Conservation (phyloP, 2,329 filamentous ascomycete genomes). For the Talaromyces albobiverticillius region DNA sequence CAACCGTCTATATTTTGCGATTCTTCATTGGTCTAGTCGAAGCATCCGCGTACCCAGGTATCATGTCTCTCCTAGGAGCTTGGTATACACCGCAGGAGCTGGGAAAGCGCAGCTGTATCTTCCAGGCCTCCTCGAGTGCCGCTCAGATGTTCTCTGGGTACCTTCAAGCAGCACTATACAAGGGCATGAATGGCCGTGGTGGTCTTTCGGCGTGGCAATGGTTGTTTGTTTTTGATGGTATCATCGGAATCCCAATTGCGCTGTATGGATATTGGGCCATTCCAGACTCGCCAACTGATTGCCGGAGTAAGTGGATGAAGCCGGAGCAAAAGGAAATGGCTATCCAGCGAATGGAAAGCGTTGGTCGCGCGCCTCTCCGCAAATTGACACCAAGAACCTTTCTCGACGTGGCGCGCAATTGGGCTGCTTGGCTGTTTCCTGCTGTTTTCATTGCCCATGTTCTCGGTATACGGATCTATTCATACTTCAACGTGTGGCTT, state of each 20-base stretch:
- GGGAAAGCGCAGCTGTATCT: constrained; percentile 36
- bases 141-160: constrained; percentile 36
- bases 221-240: constrained; percentile 29
- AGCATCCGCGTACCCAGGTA: constrained; percentile 32
- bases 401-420: constrained; percentile 8
- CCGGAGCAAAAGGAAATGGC: not conserved
- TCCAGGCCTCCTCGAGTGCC: constrained; percentile 30
- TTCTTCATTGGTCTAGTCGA: constrained; percentile 37
- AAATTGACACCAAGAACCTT: constrained; percentile 12
- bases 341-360: constrained; percentile 10
- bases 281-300: not conserved
- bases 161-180: constrained; percentile 34
- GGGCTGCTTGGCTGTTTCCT: constrained; percentile 29
- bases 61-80: constrained; percentile 38
- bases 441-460: constrained; percentile 39
- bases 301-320: not conserved
- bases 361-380: constrained; percentile 4
- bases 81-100: constrained; percentile 44
- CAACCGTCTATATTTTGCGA: constrained; percentile 31
- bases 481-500: constrained; percentile 40
- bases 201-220: constrained; percentile 33
- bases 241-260: constrained; percentile 4
- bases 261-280: constrained; percentile 3
- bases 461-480: constrained; percentile 32
- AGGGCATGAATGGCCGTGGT: constrained; percentile 23